These are phyloP conservation scores for Erodium moschatum DNA, from an alignment of 441 rosid genomes.

Conservation along the genomic window DNA sequence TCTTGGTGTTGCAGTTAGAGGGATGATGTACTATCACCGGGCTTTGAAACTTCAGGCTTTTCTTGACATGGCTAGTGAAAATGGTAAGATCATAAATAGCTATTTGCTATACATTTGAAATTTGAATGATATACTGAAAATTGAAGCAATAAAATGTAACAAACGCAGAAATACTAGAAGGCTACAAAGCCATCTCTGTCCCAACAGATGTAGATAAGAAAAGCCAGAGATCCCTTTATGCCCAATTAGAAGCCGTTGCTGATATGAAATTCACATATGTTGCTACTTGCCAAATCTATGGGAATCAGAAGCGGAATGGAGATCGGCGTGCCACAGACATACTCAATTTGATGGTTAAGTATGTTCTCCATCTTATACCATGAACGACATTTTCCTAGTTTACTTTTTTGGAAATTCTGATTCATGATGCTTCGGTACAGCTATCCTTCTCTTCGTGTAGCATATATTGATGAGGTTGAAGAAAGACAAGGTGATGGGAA, in stretches of 20 bases:
- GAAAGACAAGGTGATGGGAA: slow-evolving; percentile 62
- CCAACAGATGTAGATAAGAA: slow-evolving; percentile 11
- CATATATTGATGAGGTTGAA: slow-evolving; percentile 92
- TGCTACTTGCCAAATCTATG: slow-evolving; percentile 94
- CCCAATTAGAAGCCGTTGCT: slow-evolving; percentile 65
- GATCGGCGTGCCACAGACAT: slow-evolving; percentile 95
- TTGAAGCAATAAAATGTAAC: neutral
- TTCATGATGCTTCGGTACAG: slow-evolving; percentile 35
- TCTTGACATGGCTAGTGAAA: slow-evolving; percentile 91
- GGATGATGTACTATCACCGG: slow-evolving; percentile 97
- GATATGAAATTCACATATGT: slow-evolving; percentile 95
- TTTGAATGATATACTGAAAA: neutral
- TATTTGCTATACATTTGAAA: neutral
- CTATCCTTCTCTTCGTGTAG: slow-evolving; percentile 88
- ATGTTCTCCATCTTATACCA: slow-evolving; percentile 30
- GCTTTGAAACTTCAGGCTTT: slow-evolving; percentile 98
- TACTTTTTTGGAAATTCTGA: slow-evolving; percentile 15
- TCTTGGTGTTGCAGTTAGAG: slow-evolving; percentile 61
- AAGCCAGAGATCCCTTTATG: slow-evolving; percentile 6
- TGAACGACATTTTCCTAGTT: slow-evolving; percentile 5
- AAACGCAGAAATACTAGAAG: slow-evolving; percentile 21
- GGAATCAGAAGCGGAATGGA: slow-evolving; percentile 88
- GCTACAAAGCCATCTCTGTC: slow-evolving; percentile 14
- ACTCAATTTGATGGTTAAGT: slow-evolving; percentile 96
- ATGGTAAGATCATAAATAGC: slow-evolving; percentile 35